These are phyloP conservation scores for Phytopythium aichiense DNA, from an alignment of 352 stramenopile genomes.

Conservation along the genomic window DNA sequence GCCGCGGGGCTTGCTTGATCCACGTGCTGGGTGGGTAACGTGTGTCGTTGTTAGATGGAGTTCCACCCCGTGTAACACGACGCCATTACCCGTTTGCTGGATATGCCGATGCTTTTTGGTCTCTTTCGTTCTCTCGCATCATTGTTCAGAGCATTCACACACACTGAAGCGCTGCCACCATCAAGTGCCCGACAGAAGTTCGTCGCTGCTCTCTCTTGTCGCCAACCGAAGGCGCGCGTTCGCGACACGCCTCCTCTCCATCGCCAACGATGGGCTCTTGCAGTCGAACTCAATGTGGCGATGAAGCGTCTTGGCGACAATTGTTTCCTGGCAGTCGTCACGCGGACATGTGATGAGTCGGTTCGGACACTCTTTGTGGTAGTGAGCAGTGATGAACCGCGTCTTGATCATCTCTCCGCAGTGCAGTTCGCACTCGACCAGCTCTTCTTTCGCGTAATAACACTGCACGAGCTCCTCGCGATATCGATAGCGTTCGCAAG, in stretches of 20 bases:
- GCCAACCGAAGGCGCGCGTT: slow-evolving; percentile 22
- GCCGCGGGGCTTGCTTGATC: slow-evolving; percentile 5
- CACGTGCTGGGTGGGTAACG: slow-evolving; percentile 1
- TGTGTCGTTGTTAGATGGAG: not conserved
- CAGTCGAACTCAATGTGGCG: slow-evolving; percentile 41
- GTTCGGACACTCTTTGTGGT: slow-evolving; percentile 37
- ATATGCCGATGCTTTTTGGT: slow-evolving; percentile 8
- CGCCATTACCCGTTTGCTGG: slow-evolving; percentile 32
- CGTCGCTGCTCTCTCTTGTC: not conserved
- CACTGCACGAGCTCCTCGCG: slow-evolving; percentile 35
- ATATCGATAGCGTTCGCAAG: slow-evolving; percentile 37
- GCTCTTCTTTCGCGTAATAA: slow-evolving; percentile 31
- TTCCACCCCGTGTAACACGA: slow-evolving; percentile 14
- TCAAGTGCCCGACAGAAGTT: too few species aligned
- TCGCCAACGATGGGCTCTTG: slow-evolving; percentile 20
- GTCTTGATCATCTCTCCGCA: slow-evolving; percentile 33
- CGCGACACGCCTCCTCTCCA: slow-evolving; percentile 22
- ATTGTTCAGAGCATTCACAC: not conserved
- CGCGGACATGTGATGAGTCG: slow-evolving; percentile 45
- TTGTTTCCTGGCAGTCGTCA: slow-evolving; percentile 41
- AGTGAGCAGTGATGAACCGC: slow-evolving; percentile 31
- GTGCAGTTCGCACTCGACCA: slow-evolving; percentile 40
- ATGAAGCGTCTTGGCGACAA: slow-evolving; percentile 36
- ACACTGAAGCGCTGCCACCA: not conserved
- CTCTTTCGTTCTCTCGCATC: not conserved